Conservation (phyloP, 495 filamentous ascomycete species). For the Neurospora cerealis region DNA sequence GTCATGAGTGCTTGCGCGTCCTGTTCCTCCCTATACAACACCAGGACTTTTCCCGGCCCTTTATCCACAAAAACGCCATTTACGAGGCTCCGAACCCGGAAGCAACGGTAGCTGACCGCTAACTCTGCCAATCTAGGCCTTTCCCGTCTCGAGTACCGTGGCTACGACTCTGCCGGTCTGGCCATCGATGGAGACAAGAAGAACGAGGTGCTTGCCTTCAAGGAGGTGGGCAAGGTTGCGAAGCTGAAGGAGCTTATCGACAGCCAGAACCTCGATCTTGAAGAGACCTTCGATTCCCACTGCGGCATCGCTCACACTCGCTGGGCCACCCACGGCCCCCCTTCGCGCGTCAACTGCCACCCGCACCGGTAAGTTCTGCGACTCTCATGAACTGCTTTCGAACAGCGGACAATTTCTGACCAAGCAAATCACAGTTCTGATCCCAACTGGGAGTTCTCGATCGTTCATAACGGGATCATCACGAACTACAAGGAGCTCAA, state of each 20-base stretch:
- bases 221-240: conserved; percentile 98
- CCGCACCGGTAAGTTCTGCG: conserved; percentile 69
- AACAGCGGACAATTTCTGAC: not conserved
- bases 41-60: conserved; percentile 4
- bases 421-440: conserved; percentile 42
- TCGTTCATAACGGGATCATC: conserved; percentile 99
- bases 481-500: conserved; percentile 99
- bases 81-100: conserved; percentile 5
- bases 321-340: conserved; percentile 95
- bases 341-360: conserved; percentile 92
- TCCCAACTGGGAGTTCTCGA: conserved; percentile 85
- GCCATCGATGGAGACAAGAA: conserved; percentile 98
- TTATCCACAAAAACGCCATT: conserved; percentile 3
- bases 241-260: conserved; percentile 91
- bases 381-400: not conserved
- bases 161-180: conserved; percentile 94
- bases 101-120: conserved; percentile 12
- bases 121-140: conserved; percentile 43
- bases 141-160: conserved; percentile 84
- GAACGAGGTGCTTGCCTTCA: conserved; percentile 93
- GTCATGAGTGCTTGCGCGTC: conserved; percentile 6
- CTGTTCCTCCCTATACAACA: not conserved
- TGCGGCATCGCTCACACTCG: conserved; percentile 97
- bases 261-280: conserved; percentile 69
- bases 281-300: conserved; percentile 91